Base-by-base conservation (phyloP, 2,329 filamentous ascomycete species). In the Fusarium illudens region DNA sequence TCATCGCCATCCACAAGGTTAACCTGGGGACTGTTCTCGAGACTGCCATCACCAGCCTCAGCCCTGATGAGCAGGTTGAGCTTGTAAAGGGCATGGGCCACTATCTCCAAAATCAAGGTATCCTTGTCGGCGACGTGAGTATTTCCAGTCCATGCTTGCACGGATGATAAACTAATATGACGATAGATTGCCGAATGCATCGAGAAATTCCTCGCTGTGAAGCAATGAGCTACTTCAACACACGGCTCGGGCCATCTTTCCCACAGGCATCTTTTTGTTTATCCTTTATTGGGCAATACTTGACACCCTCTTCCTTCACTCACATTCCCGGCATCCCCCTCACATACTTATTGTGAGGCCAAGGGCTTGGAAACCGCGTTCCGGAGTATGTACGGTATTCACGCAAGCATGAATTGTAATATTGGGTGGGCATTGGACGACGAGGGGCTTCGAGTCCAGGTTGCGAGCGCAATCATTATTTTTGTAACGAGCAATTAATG, bases 21-120 rank as follows among this genome's bases (percentile, higher is more conserved):
- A 93, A 86, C 59, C 90, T 97, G 19, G 96, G 95, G 19, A 89
- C 89, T 57, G 92, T 99, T 33, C 92, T 99, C 71, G 95, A 99
- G 83, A 88, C 89, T 12, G 95, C 93, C 52, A 97, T 99, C 71
- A 96, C 90, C 6, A 94, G 94, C n/a, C 82, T 99, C 72, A 90
- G 89, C 1, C 82, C 90, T 1, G 94, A 97, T 37, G 93, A 99
- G 80, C 95, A 99, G 80, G 84, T 97, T 65, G 95, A 97, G 79
- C 83, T 93, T 54, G 84, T 94, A 25, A 87, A 86, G 76, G 84
- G 84, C 8, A 88, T 92, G 76, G 83, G 84, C 58, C 86, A 86
- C 68, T 90, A 91, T 74, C 81, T 91, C 37, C 83, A 84, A 64
- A 91, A 91, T 74, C 89, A 91, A 77, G 88, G 86, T n/a, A 71